Evolutionary conservation across 192 early-diverging fungal genomes (phyloP), one percentile per base, ranked within the genome.

Genomic region (Coemansia sp.): DNA sequence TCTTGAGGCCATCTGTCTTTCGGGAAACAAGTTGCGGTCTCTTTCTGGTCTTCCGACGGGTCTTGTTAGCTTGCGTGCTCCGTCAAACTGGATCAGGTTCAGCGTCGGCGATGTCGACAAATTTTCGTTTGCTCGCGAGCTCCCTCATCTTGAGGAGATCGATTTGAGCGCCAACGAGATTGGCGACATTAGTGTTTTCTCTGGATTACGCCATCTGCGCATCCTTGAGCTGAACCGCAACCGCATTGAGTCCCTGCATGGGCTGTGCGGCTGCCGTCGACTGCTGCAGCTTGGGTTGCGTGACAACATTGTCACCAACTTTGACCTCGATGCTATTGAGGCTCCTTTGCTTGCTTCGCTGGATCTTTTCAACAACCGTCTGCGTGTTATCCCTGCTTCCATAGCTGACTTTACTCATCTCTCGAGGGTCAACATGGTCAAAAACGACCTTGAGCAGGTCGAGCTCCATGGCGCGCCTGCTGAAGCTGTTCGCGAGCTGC

Each of bases 71-170:
- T 56, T 82, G 16, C 62, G 64, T 5, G 79, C 74, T 28, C 63
- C 79, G 45, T 72, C 79, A 7, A 82, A 82, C 67, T 82, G 79
- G 79, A 76, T 82, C 56, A 60, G 70, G 25, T 82, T 76, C 28
- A 69, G 67, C 61, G 22, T 60, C 4, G 22, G 50, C 18, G 79
- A 82, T 32, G 29, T 50, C 0, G 60, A 61, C 5, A 32, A 56
- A 49, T 76, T 82, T 33, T 63, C 51, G 31, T 75, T 76, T 82
- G 73, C 79, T 12, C 69, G 71, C 30, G 74, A 82, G 70, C 67
- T 82, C 67, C 79, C 79, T 34, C 79, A 82, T 30, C 55, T 82
- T 30, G 79, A 82, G 54, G 64, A 76, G 36, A 68, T 82, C 48
- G 79, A 82, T 22, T 62, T 76, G 29, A 76, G 79, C 45, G 63